Base-by-base conservation (phyloP, 148 eudicot species). In the Amaranthus hypochondriacus region DNA sequence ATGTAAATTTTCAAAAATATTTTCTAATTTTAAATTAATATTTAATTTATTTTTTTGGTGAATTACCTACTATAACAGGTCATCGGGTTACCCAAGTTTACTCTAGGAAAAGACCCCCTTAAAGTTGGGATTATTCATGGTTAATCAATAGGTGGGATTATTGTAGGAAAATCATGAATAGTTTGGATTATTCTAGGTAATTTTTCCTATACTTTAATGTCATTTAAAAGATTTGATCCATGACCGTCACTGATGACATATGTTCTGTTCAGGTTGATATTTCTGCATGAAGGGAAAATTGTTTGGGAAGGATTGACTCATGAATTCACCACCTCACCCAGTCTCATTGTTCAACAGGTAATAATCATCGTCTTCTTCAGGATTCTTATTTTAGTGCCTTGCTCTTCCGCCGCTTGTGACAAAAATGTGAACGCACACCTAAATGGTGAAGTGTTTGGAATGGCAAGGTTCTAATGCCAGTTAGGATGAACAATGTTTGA, bases 251-350 rank as follows among this genome's bases (percentile, higher is more conserved):
- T 76, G 62, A 82, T 71, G 18, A 72, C 54, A 62, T 69, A 59
- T 28, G 15, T 68, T 13, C 63, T 60, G 48, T 53, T 39, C 69
- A 90, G 98, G 82, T 82, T 93, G 76, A 78, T 90, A 54, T 93
- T 93, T 81, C 86, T 93, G 21, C 74, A 89, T 13, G 96, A 87
- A 58, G 98, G 98, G 48, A 88, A 87, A 84, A 85, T 93, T 68
- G 95, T 87, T 57, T 93, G 97, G 98, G 90, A 89, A 79, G 98
- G 98, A 84, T 85, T 87, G 88, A 93, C 97, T 62, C 82, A 86
- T 74, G 97, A 93, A 73, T 93, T 93, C 75, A 86, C 84, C 69
- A 80, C 97, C 43, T 93, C 98, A 43, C 75, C 87, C 57, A 91
- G 89, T 79, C 89, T 97, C 2, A 93, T 91, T 73, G 98, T 93